These are phyloP conservation scores for Phytophthora uliginosa DNA, from an alignment of 352 stramenopile species.

Conservation along the genomic window DNA sequence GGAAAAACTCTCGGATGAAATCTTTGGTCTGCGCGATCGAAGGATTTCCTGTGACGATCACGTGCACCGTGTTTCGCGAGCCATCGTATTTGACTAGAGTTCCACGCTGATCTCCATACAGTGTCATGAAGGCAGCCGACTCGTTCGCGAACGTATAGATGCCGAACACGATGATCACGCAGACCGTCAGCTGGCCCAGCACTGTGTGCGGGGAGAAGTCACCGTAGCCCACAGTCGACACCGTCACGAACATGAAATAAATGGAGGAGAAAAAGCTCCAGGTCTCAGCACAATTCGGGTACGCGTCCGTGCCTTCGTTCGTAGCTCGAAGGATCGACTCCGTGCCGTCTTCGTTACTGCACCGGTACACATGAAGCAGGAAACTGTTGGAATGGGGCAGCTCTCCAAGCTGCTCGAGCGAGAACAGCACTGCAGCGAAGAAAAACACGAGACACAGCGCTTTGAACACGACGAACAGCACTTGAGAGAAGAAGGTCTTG, in stretches of 20 bases:
- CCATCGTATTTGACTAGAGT: constrained; percentile 69
- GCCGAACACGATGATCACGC: constrained; percentile 86
- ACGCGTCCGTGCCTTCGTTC: constrained; percentile 56
- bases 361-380: constrained; percentile 90
- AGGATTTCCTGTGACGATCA: constrained; percentile 90
- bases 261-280: constrained; percentile 92
- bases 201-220: constrained; percentile 90
- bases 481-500: constrained; percentile 85
- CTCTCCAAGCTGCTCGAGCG: constrained; percentile 86
- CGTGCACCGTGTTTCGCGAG: constrained; percentile 76
- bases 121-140: constrained; percentile 77
- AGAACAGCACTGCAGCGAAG: constrained; percentile 85
- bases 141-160: constrained; percentile 92
- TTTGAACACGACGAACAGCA: constrained; percentile 86
- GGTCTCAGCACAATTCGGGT: constrained; percentile 73
- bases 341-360: constrained; percentile 56
- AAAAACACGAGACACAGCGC: constrained; percentile 85
- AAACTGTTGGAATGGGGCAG: constrained; percentile 86
- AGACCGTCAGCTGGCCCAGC: constrained; percentile 79
- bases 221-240: constrained; percentile 89
- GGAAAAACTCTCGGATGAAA: constrained; percentile 92
- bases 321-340: constrained; percentile 65
- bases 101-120: constrained; percentile 78
- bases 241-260: constrained; percentile 93
- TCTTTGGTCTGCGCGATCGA: constrained; percentile 85